Percentiles rank a stretch among this genome's conserved stretches.
Conservation (phyloP, 2,329 filamentous ascomycete species). For the Xylariaceae sp. region DNA sequence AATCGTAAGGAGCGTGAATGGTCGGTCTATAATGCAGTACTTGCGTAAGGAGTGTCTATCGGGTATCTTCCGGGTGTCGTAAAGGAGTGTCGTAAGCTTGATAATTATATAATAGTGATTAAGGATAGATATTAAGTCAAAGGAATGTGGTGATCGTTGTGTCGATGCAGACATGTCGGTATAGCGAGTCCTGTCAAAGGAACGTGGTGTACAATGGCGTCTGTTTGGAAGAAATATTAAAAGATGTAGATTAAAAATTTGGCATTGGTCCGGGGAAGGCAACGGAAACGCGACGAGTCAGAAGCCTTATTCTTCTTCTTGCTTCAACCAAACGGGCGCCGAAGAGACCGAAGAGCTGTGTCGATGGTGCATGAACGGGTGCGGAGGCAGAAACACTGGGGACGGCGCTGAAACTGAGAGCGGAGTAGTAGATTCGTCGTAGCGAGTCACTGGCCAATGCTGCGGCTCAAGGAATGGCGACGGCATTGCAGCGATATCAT, state of each 20-base stretch:
- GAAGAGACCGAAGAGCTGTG: slow-evolving; percentile 35
- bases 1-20: slow-evolving; percentile 34
- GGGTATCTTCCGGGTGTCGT: slow-evolving; percentile 39
- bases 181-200: slow-evolving; percentile 36
- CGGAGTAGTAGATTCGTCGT: slow-evolving; percentile 38
- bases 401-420: slow-evolving; percentile 35
- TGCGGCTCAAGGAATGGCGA: slow-evolving; percentile 45
- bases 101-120: slow-evolving; percentile 33
- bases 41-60: slow-evolving; percentile 44
- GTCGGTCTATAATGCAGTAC: slow-evolving; percentile 33
- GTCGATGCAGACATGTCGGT: slow-evolving; percentile 35
- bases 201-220: slow-evolving; percentile 37
- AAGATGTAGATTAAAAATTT: slow-evolving; percentile 20
- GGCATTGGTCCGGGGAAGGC: slow-evolving; percentile 14
- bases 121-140: slow-evolving; percentile 31
- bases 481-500: slow-evolving; percentile 32
- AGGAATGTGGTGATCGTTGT: slow-evolving; percentile 37
- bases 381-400: slow-evolving; percentile 35
- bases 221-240: slow-evolving; percentile 32
- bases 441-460: slow-evolving; percentile 39
- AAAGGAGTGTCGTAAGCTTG: slow-evolving; percentile 38
- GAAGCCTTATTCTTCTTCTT: slow-evolving; percentile 30
- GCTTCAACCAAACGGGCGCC: slow-evolving; percentile 33
- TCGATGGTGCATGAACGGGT: slow-evolving; percentile 36
- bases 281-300: slow-evolving; percentile 1